Base-by-base conservation (phyloP, 2,329 filamentous ascomycete species). In the Colletotrichum graminicola region DNA sequence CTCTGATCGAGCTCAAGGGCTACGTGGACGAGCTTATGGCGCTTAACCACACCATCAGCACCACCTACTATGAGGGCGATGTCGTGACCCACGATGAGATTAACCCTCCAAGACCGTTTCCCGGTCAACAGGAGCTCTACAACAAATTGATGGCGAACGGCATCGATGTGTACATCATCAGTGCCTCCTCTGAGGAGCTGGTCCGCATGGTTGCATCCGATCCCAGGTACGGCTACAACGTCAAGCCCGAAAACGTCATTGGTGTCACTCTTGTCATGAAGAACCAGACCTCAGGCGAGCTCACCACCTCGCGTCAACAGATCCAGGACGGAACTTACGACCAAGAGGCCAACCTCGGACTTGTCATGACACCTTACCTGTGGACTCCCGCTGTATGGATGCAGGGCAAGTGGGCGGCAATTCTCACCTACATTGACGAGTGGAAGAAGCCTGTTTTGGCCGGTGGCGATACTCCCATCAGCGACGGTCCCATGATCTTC, bases 1-100 rank as follows among this genome's bases (percentile, higher is more conserved):
- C 83, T 1, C 78, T 87, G 65, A 79, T 82, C 62, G 80, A 85
- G 71, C 80, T 85, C 45, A 84, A 84, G 76, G 81, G 79, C 69
- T 83, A 84, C 73, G 81, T 84, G 2, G 85, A 86, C 73, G 81
- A 86, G 73, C 79, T 86, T 70, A 83, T 86, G 77, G 79, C 82
- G 1, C 78, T 82, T 67, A 81, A 83, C 75, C 72, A 60, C 34
- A 80, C 79, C 11, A 79, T 84, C 5, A 71, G 77, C 6, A 77
- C 78, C n/a, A 79, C 75, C 6, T 83, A 83, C 73, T 82, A 75
- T 55, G 78, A 81, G 12, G 80, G 73, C 23, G 81, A 78, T 23
- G 75, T 76, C 5, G 67, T 81, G 14, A 77, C 78, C 0, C 23
- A 76, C 1, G 75, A 74, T 2, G 75, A 77, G 1, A 74, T 84